A percentile compares a stretch with the other conserved stretches of the same genome.
Conservation (phyloP, 768 basidiomycete genomes). For the Lactifluus pinguis region DNA sequence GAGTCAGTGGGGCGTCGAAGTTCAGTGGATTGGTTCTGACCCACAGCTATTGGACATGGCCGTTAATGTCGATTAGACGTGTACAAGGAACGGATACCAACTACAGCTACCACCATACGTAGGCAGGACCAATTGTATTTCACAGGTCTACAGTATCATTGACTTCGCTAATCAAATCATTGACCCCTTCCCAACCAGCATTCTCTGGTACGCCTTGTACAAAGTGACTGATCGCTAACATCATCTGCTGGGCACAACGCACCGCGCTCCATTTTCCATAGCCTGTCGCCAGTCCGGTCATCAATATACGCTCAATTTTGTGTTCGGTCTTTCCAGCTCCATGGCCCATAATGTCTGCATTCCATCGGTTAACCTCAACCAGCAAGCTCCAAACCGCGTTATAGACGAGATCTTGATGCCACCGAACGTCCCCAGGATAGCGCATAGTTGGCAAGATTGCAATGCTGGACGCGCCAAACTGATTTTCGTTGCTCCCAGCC, state of each 20-base stretch:
- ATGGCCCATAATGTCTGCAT: slow-evolving; percentile 3
- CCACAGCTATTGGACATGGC: background rate
- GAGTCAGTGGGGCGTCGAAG: slow-evolving; percentile 4
- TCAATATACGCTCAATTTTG: slow-evolving; percentile 13
- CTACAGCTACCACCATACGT: background rate
- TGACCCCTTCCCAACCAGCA: background rate
- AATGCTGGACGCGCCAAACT: slow-evolving; percentile 20
- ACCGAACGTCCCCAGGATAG: slow-evolving; percentile 22
- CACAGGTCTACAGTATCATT: slow-evolving; percentile 2
- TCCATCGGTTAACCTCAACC: slow-evolving; percentile 23
- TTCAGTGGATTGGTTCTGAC: background rate
- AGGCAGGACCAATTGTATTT: background rate
- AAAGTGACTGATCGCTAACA: slow-evolving; percentile 13
- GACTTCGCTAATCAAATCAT: background rate
- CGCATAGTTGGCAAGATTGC: slow-evolving; percentile 30
- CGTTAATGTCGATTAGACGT: background rate
- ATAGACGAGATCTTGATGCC: slow-evolving; percentile 30
- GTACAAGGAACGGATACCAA: background rate
- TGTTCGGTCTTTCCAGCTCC: background rate
- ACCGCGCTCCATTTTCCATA: background rate
- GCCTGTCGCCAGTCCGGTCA: slow-evolving; percentile 20
- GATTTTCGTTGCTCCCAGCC: background rate
- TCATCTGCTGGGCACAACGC: slow-evolving; percentile 13
- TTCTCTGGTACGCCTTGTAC: background rate
- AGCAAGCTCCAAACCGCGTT: slow-evolving; percentile 28